Percentiles rank a stretch among this genome's conserved stretches.
Evolutionary conservation across 192 early-diverging fungal genomes (phyloP).

Genomic region (Backusella westeae): DNA sequence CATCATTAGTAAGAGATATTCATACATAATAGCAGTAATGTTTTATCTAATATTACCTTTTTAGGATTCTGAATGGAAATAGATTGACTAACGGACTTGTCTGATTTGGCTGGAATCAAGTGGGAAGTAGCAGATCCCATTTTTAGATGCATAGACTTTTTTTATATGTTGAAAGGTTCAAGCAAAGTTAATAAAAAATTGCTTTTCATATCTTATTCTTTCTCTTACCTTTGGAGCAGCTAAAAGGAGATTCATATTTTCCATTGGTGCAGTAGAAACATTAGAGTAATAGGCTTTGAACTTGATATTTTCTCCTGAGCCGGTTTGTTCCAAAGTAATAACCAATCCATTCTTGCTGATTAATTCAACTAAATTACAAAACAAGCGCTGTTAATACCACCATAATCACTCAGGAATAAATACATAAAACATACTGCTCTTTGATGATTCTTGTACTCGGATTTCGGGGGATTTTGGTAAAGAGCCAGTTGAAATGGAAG

Average conservation of each 20-base stretch:
- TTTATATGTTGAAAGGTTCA: not conserved
- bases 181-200: not conserved
- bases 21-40: not conserved
- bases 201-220: not conserved
- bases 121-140: constrained; percentile 42
- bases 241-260: constrained; percentile 37
- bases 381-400: not conserved
- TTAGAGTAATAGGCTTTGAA: constrained; percentile 46
- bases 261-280: constrained; percentile 39
- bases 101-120: constrained; percentile 33
- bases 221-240: constrained; percentile 46
- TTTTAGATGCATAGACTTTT: constrained; percentile 20
- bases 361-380: constrained; percentile 9
- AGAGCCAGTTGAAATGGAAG: not conserved
- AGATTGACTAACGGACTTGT: constrained; percentile 34
- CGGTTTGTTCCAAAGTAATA: constrained; percentile 33
- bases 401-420: not conserved
- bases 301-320: not conserved
- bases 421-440: not conserved
- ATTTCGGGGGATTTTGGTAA: not conserved
- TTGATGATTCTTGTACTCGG: not conserved
- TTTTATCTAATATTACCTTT: not conserved
- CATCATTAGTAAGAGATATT: not conserved
- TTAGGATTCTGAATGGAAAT: constrained; percentile 34
- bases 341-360: constrained; percentile 45